Evolutionary conservation across 1,284 basidiomycete species (phyloP).

Genomic region (Filobasidium uniguttulatum): DNA sequence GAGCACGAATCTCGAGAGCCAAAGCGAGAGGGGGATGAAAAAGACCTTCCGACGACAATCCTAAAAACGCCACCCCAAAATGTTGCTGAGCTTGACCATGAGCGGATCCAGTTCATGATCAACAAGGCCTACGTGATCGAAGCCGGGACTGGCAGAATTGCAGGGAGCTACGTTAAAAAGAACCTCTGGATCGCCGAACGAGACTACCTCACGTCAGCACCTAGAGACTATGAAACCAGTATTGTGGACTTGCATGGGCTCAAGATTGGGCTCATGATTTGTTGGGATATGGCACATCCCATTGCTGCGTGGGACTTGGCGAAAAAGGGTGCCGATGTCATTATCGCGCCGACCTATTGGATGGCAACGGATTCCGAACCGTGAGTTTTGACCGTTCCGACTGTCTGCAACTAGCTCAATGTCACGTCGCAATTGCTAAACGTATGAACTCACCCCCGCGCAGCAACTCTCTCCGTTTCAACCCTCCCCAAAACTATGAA

Average conservation of each 20-base stretch:
- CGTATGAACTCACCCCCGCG: not conserved
- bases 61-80: not conserved
- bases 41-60: slow-evolving; percentile 7
- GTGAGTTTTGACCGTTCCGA: slow-evolving; percentile 19
- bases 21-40: slow-evolving; percentile 7
- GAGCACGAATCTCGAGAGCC: not conserved
- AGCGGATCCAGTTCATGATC: slow-evolving; percentile 9
- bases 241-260: slow-evolving; percentile 34
- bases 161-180: slow-evolving; percentile 29
- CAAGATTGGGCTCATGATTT: slow-evolving; percentile 32
- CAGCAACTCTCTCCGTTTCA: slow-evolving; percentile 10
- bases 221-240: slow-evolving; percentile 23
- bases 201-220: slow-evolving; percentile 28
- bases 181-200: slow-evolving; percentile 38
- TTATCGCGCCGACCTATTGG: slow-evolving; percentile 36
- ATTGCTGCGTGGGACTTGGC: slow-evolving; percentile 24
- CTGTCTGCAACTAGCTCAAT: too few relatives aligned
- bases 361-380: slow-evolving; percentile 31
- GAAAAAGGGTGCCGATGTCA: slow-evolving; percentile 28
- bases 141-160: slow-evolving; percentile 19
- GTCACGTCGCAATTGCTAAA: not conserved
- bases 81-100: too few relatives aligned
- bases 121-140: slow-evolving; percentile 35
- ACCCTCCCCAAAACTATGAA: slow-evolving; percentile 23
- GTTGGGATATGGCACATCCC: slow-evolving; percentile 37